Percentiles rank a stretch among this genome's conserved stretches.
Conservation (phyloP, 2,329 filamentous ascomycete genomes). For the Aspergillus sp. region DNA sequence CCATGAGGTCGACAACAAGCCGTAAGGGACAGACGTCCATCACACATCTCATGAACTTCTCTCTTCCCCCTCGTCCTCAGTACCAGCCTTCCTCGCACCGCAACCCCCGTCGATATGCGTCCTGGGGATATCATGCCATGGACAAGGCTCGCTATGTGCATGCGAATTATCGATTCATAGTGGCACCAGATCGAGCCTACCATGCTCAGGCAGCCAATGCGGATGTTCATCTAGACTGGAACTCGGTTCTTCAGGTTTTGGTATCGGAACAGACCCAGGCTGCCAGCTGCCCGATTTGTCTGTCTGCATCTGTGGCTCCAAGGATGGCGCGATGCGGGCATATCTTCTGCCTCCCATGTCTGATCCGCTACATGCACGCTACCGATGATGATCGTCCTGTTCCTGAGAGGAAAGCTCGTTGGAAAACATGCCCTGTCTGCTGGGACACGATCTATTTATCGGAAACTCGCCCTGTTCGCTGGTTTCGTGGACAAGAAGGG, state of each 20-base stretch:
- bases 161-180: conserved; percentile 95
- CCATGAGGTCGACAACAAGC: conserved; percentile 55
- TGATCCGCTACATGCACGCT: conserved; percentile 93
- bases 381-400: conserved; percentile 58
- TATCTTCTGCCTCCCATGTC: conserved; percentile 87
- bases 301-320: conserved; percentile 84
- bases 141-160: conserved; percentile 92
- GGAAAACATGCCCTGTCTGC: conserved; percentile 95
- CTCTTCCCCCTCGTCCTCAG: conserved; percentile 64
- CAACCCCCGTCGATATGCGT: conserved; percentile 60
- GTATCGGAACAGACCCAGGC: conserved; percentile 83
- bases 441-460: conserved; percentile 89
- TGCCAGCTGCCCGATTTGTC: conserved; percentile 85
- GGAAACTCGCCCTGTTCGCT: conserved; percentile 79
- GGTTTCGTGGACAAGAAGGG: conserved; percentile 82
- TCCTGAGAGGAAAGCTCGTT: conserved; percentile 61
- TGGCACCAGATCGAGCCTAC: conserved; percentile 73
- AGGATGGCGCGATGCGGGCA: conserved; percentile 96
- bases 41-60: conserved; percentile 91
- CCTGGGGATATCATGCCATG: conserved; percentile 78
- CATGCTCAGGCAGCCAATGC: conserved; percentile 71
- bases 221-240: conserved; percentile 85
- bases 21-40: conserved; percentile 93
- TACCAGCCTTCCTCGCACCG: conserved; percentile 46
- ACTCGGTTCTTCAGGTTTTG: conserved; percentile 79